phyloP scores from a whole-genome alignment of 257 asterid species.

The Mitragyna speciosa region DNA sequence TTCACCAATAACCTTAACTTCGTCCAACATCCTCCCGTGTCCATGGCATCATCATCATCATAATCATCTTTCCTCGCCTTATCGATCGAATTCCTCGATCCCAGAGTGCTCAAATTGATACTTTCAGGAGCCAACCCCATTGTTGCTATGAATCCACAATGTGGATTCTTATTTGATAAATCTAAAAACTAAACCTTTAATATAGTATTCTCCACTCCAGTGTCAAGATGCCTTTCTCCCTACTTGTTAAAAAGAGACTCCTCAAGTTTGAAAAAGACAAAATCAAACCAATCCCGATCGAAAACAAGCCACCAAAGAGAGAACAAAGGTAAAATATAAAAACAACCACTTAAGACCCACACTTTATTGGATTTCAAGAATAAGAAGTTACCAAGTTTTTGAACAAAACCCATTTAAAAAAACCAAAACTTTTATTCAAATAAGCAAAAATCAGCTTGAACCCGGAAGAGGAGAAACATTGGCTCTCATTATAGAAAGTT shows the following conservation, averaged over 20 bases:
- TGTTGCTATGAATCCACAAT: constrained; percentile 31
- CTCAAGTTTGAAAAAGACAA: constrained; percentile 35
- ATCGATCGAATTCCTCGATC: constrained; percentile 44
- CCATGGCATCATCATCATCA: constrained; percentile 49
- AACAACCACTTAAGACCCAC: neutral
- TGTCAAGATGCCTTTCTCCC: constrained; percentile 34
- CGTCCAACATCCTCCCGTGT: constrained; percentile 66
- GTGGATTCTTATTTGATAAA: constrained; percentile 22
- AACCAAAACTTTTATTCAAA: constrained; percentile 28
- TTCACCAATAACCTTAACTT: constrained; percentile 68
- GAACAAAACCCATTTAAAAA: constrained; percentile 17
- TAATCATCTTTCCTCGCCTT: constrained; percentile 38
- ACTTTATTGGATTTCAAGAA: constrained; percentile 7
- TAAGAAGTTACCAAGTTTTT: neutral
- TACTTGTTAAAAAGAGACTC: constrained; percentile 24
- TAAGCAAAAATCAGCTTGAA: constrained; percentile 16
- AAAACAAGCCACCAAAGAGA: neutral
- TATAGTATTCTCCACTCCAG: constrained; percentile 35
- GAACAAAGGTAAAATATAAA: neutral
- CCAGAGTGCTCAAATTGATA: constrained; percentile 33
- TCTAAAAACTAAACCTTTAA: constrained; percentile 22
- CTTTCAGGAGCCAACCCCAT: constrained; percentile 56
- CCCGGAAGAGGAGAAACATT: constrained; percentile 28
- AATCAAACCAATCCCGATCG: neutral
- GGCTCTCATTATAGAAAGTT: neutral